Percentiles rank a stretch among this genome's conserved stretches.
Conservation (phyloP, 2,329 filamentous ascomycete species). For the Colletotrichum nymphaeae region DNA sequence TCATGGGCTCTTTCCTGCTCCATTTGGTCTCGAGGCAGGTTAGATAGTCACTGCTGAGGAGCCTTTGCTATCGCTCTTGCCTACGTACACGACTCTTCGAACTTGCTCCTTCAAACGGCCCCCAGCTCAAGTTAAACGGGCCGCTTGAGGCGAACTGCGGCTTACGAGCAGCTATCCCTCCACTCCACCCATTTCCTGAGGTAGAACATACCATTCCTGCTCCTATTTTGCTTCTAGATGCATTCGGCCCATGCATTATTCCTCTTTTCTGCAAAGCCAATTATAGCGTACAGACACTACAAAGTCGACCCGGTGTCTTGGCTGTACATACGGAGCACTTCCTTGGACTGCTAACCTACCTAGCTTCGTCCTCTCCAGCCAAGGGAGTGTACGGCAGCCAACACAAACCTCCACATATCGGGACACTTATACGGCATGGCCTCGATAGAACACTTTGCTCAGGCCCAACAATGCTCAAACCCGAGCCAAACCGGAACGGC, state of each 20-base stretch:
- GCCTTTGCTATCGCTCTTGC: too few species aligned
- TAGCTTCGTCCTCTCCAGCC: background rate
- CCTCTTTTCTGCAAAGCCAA: background rate
- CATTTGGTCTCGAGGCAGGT: too few species aligned
- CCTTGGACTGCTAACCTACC: background rate
- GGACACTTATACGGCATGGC: background rate
- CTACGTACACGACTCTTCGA: too few species aligned
- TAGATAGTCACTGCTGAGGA: too few species aligned
- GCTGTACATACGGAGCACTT: background rate
- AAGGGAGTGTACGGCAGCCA: background rate
- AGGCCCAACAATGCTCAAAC: conserved; percentile 8
- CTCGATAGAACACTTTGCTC: background rate
- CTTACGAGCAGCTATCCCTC: background rate
- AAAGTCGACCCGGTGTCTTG: conserved; percentile 15
- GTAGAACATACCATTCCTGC: conserved; percentile 20
- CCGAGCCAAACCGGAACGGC: conserved; percentile 9
- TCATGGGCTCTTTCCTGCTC: too few species aligned
- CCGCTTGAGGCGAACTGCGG: background rate
- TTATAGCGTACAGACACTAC: conserved; percentile 8
- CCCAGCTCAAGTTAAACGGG: too few species aligned
- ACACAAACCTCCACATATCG: background rate
- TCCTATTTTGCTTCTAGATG: conserved; percentile 32
- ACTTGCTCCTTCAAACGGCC: too few species aligned
- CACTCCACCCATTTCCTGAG: background rate
- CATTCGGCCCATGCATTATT: conserved; percentile 26